These are phyloP conservation scores for Penicillium psychrosexuale DNA, from an alignment of 2,329 filamentous ascomycete species.

Conservation along the genomic window DNA sequence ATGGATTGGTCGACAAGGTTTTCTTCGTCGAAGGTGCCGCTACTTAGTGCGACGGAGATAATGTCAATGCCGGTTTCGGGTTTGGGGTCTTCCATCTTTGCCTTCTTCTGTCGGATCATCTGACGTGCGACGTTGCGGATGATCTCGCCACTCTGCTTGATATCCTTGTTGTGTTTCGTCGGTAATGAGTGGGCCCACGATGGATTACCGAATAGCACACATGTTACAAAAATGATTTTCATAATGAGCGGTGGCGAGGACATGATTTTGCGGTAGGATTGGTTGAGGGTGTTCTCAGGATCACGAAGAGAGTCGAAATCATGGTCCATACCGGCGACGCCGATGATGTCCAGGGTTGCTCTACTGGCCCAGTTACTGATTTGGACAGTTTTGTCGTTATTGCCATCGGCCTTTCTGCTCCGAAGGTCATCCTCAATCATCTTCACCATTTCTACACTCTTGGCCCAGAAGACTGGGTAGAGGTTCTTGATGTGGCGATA, in stretches of 20 bases:
- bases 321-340: conserved; percentile 65
- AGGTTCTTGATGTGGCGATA: conserved; percentile 82
- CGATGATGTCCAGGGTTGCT: conserved; percentile 72
- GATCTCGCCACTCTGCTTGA: conserved; percentile 54
- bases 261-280: conserved; percentile 31
- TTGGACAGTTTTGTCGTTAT: conserved; percentile 50
- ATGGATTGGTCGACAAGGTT: conserved; percentile 85
- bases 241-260: conserved; percentile 13
- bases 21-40: conserved; percentile 71
- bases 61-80: conserved; percentile 62
- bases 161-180: conserved; percentile 65
- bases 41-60: conserved; percentile 73
- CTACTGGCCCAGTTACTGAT: conserved; percentile 63
- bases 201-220: conserved; percentile 58
- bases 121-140: conserved; percentile 66
- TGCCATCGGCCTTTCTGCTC: conserved; percentile 34
- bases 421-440: conserved; percentile 53
- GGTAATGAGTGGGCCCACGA: conserved; percentile 64
- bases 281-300: conserved; percentile 57
- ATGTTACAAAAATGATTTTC: conserved; percentile 56
- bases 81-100: conserved; percentile 40
- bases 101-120: conserved; percentile 69
- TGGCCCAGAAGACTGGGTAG: conserved; percentile 80
- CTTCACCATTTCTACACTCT: conserved; percentile 64
- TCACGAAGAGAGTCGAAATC: conserved; percentile 67